phyloP scores from a whole-genome alignment of 257 asterid species.

The Knoxia roxburghii region DNA sequence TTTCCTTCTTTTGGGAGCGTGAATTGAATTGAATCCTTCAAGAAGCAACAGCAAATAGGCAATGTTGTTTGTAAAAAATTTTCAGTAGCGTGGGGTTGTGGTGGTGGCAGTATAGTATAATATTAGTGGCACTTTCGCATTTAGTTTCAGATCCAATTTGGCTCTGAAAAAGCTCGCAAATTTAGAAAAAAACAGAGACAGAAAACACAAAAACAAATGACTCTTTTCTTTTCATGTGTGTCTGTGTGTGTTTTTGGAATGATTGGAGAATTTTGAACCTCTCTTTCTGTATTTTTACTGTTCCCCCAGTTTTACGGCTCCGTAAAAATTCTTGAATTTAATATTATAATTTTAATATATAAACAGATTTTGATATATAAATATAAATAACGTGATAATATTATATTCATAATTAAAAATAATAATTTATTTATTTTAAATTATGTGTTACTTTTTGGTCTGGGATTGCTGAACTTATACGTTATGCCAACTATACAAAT shows the following conservation, averaged over 20 bases:
- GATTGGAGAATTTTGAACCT: not conserved
- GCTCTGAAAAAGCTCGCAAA: slow-evolving; percentile 14
- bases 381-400: no score
- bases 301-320: not conserved
- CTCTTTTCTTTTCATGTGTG: not conserved
- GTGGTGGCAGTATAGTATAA: not conserved
- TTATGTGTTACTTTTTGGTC: not conserved
- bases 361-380: no score
- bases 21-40: not conserved
- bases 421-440: no score
- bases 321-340: not conserved
- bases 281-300: not conserved
- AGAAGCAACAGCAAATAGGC: not conserved
- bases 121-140: not conserved
- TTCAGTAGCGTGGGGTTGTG: slow-evolving; percentile 3
- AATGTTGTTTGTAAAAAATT: slow-evolving; percentile 3
- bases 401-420: no score
- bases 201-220: slow-evolving; percentile 3
- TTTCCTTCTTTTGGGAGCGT: not conserved
- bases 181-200: not conserved
- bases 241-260: not conserved
- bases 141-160: slow-evolving; percentile 18
- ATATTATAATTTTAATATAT: not conserved
- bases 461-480: not conserved
- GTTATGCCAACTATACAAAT: not conserved